phyloP scores from a whole-genome alignment of 495 filamentous ascomycete species.

The Xylaria sp. region DNA sequence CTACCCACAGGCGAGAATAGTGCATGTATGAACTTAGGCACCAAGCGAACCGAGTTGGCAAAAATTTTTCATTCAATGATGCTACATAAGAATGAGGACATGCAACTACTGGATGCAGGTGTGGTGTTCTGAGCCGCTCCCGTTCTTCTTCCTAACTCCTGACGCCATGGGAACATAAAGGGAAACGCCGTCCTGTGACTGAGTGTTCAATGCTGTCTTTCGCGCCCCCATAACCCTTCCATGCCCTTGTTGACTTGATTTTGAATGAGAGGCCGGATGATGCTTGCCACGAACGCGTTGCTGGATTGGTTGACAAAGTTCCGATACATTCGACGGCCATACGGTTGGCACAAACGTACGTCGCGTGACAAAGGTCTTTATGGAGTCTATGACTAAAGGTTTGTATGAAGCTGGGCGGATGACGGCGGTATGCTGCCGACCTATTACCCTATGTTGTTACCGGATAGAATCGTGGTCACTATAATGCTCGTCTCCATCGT shows the following conservation, averaged over 20 bases:
- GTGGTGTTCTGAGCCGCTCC: constrained; percentile 10
- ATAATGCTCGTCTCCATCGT: constrained; percentile 80
- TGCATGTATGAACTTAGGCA: background rate
- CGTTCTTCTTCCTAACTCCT: constrained; percentile 21
- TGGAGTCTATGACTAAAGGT: constrained; percentile 11
- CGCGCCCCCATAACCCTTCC: constrained; percentile 15
- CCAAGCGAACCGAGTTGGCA: background rate
- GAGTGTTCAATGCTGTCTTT: constrained; percentile 25
- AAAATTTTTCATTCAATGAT: constrained; percentile 24
- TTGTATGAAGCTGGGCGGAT: background rate
- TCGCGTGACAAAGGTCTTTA: background rate
- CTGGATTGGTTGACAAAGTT: background rate
- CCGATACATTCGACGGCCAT: constrained; percentile 21
- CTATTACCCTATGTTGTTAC: constrained; percentile 33
- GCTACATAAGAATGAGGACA: constrained; percentile 25
- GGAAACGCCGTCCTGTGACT: constrained; percentile 21
- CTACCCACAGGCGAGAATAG: background rate
- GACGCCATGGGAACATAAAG: constrained; percentile 16
- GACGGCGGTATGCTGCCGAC: constrained; percentile 3
- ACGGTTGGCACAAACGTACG: constrained; percentile 7
- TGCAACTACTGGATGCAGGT: constrained; percentile 24
- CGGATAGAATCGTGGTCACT: constrained; percentile 30
- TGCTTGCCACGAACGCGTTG: background rate
- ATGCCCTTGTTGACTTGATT: background rate
- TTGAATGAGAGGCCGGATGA: background rate